Base-by-base conservation (phyloP, 208 protist genomes). In the Leishmania braziliensis region DNA sequence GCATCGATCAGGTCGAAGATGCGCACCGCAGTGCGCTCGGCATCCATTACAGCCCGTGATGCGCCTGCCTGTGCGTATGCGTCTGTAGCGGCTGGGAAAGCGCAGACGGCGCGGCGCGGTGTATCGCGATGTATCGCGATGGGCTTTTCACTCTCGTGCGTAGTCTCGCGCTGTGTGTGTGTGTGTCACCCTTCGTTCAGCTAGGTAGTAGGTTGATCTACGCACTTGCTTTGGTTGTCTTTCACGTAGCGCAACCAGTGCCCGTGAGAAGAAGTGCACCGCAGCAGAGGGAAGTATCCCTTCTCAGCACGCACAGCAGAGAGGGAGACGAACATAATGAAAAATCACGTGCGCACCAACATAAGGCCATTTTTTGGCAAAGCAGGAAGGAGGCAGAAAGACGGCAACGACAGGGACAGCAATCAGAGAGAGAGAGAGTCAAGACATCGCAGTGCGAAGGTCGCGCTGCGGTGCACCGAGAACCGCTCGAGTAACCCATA, bases 1-100 rank as follows among this genome's bases (percentile, higher is more conserved):
- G 77, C 78, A 74, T 93, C 86, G 51, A 95, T 91, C 39, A 95
- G 82, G 70, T 95, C 90, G 75, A 95, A 90, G 36, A 96, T 80
- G 36, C 86, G 88, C 43, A 78, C 78, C 4, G 89, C 92, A 9
- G 85, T 81, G 39, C 88, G 87, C 33, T 95, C 90, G 50, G 87
- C 91, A 29, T 86, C 83, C 86, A 91, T 89, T 65, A 48, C 20
- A 53, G 9, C 51, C 51, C 62, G 33, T 43, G 6, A 43, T 16
- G 12, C 74, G 60, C 70, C 58, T 68, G 58, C n/a, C 70, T 79
- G 56, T 50, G 29, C 46, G 50, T 70, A 58, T 43, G 39, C 23
- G 33, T 23, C 9, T 74, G 73, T n/a, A 0, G 51, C 23, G 58
- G 18, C 9, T 20, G n/a, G 56, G 36, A 26, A 65, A 63, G 8